A percentile compares a stretch with the other conserved stretches of the same genome.
phyloP scores from a whole-genome alignment of 805 yeast genomes.

The Teunomyces kruisii region DNA sequence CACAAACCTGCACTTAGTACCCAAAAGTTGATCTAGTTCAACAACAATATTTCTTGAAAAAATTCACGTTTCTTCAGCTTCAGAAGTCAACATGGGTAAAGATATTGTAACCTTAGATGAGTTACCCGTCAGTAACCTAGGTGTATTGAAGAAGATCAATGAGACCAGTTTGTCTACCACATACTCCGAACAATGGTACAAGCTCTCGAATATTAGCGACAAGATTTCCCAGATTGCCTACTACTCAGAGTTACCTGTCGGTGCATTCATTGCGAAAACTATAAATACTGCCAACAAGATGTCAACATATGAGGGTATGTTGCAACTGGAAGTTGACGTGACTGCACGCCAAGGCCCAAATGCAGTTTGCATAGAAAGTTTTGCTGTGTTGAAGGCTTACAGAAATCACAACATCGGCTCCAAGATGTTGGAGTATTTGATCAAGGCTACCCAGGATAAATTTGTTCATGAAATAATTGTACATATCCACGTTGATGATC shows the following conservation, averaged over 20 bases:
- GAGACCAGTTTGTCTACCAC: conserved; percentile 49
- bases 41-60: too few species aligned
- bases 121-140: conserved; percentile 59
- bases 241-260: conserved; percentile 79
- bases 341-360: too few species aligned
- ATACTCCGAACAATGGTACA: conserved; percentile 54
- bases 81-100: conserved; percentile 28
- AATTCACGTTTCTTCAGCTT: too few species aligned
- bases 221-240: conserved; percentile 61
- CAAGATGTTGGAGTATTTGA: conserved; percentile 54
- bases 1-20: too few species aligned
- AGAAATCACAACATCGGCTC: conserved; percentile 61
- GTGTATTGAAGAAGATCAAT: conserved; percentile 57
- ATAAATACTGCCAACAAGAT: conserved; percentile 44
- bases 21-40: too few species aligned
- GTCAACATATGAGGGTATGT: conserved; percentile 24
- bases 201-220: conserved; percentile 34
- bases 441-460: conserved; percentile 52
- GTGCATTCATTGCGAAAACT: conserved; percentile 61
- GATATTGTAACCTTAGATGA: conserved; percentile 54
- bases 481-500: conserved; percentile 52
- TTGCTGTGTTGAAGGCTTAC: conserved; percentile 69
- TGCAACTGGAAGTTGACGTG: conserved; percentile 17
- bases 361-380: conserved; percentile 60
- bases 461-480: conserved; percentile 53